phyloP scores from a whole-genome alignment of 352 stramenopile genomes.

The Pythium phragmitis region DNA sequence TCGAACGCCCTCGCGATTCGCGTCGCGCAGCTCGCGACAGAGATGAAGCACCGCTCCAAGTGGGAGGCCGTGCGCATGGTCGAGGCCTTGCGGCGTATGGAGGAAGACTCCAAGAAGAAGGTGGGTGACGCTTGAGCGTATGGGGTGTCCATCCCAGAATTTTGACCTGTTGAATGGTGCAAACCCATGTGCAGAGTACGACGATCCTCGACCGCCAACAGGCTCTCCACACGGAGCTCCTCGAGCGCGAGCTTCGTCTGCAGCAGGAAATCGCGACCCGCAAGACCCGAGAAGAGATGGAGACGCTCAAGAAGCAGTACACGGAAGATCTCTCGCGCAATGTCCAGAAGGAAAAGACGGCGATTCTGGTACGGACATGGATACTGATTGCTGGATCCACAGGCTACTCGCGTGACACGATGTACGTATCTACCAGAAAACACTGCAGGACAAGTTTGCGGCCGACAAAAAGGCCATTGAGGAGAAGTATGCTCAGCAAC shows the following conservation, averaged over 20 bases:
- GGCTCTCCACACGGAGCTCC: slow-evolving; percentile 69
- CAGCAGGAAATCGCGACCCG: slow-evolving; percentile 69
- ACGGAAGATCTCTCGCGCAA: slow-evolving; percentile 52
- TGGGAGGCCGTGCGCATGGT: slow-evolving; percentile 78
- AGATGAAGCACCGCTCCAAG: slow-evolving; percentile 88
- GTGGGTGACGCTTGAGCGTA: slow-evolving; percentile 7
- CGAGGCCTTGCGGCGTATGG: slow-evolving; percentile 74
- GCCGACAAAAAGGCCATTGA: slow-evolving; percentile 66
- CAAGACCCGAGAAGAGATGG: slow-evolving; percentile 61
- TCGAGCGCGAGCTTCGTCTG: slow-evolving; percentile 72
- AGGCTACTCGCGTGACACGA: neutral
- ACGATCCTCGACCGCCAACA: slow-evolving; percentile 66
- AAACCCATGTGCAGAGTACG: slow-evolving; percentile 27
- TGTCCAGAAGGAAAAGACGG: slow-evolving; percentile 57
- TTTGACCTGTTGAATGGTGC: neutral
- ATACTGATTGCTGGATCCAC: neutral
- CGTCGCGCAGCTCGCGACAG: slow-evolving; percentile 72
- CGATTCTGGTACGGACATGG: slow-evolving; percentile 33
- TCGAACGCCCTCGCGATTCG: slow-evolving; percentile 68
- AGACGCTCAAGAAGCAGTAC: slow-evolving; percentile 65
- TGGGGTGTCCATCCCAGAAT: neutral
- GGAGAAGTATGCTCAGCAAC: slow-evolving; percentile 43
- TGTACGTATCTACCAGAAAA: slow-evolving; percentile 26
- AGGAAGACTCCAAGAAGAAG: slow-evolving; percentile 78
- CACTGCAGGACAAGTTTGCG: slow-evolving; percentile 56